These are phyloP conservation scores for Penicillium psychrosexuale DNA, from an alignment of 2,329 filamentous ascomycete species.

Conservation along the genomic window DNA sequence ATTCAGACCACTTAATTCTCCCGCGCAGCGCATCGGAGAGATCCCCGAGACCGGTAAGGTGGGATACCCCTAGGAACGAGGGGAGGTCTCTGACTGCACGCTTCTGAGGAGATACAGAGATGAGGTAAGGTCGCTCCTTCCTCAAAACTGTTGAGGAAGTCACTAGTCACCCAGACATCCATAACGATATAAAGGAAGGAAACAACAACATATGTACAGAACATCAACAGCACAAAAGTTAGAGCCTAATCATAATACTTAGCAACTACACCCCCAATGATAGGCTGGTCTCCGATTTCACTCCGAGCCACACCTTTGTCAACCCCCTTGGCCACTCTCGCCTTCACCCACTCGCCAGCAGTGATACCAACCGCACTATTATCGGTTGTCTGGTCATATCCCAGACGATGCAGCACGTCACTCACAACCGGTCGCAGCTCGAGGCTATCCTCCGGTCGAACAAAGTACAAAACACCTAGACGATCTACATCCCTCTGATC, in stretches of 20 bases:
- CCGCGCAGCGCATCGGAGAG: too few species aligned
- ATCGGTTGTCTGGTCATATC: constrained; percentile 11
- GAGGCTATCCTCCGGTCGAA: constrained; percentile 41
- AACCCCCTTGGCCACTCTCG: constrained; percentile 20
- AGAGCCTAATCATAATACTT: constrained; percentile 15
- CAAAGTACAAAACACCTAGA: constrained; percentile 44
- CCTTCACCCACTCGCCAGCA: constrained; percentile 22
- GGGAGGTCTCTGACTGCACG: too few species aligned
- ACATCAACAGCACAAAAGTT: too few species aligned
- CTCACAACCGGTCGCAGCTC: constrained; percentile 25
- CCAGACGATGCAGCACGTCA: constrained; percentile 33
- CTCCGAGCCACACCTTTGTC: constrained; percentile 12
- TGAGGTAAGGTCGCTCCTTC: too few species aligned
- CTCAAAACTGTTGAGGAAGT: too few species aligned
- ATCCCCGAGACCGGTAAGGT: too few species aligned
- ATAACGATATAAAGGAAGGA: too few species aligned
- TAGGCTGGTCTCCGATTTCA: constrained; percentile 17
- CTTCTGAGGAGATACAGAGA: too few species aligned
- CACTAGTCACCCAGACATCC: too few species aligned
- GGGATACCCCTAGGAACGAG: too few species aligned
- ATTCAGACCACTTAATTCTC: too few species aligned
- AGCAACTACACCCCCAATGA: constrained; percentile 16
- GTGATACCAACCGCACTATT: constrained; percentile 12
- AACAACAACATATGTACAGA: too few species aligned
- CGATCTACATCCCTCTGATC: constrained; percentile 44